These are phyloP conservation scores for Withania somnifera DNA, from an alignment of 305 asterid genomes.

Conservation along the genomic window DNA sequence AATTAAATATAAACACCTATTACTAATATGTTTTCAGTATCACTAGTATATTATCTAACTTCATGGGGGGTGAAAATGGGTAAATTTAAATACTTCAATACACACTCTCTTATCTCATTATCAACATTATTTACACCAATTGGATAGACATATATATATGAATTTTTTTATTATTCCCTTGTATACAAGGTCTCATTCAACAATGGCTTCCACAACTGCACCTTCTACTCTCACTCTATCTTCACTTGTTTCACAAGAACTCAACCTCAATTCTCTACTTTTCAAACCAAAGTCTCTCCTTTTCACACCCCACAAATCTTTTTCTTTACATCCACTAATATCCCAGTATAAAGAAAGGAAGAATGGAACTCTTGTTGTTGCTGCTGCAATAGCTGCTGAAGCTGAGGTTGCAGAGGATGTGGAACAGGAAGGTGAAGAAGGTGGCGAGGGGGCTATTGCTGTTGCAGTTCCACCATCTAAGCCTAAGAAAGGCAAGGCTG, in stretches of 20 bases:
- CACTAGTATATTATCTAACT: not conserved
- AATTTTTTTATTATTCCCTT: too few species aligned
- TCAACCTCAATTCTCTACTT: conserved; percentile 30
- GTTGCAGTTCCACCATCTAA: conserved; percentile 43
- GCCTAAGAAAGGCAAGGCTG: conserved; percentile 97
- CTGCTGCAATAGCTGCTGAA: conserved; percentile 38
- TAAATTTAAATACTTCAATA: not conserved
- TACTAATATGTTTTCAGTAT: too few species aligned
- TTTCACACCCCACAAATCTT: conserved; percentile 22
- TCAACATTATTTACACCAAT: not conserved
- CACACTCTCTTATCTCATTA: not conserved
- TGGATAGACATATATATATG: conserved; percentile 8
- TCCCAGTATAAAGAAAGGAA: conserved; percentile 28
- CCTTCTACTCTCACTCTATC: conserved; percentile 39
- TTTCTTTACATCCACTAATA: conserved; percentile 42
- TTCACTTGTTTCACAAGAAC: conserved; percentile 42
- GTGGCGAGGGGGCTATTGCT: conserved; percentile 25
- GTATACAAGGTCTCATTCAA: too few species aligned
- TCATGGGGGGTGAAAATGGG: not conserved
- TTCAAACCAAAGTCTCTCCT: conserved; percentile 25
- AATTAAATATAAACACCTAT: too few species aligned
- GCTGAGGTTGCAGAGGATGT: conserved; percentile 29
- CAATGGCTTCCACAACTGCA: conserved; percentile 53
- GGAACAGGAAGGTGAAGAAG: conserved; percentile 11
- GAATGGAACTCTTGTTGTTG: conserved; percentile 15